Base-by-base conservation (phyloP, 345 rosid species). In the Dimocarpus longan region DNA sequence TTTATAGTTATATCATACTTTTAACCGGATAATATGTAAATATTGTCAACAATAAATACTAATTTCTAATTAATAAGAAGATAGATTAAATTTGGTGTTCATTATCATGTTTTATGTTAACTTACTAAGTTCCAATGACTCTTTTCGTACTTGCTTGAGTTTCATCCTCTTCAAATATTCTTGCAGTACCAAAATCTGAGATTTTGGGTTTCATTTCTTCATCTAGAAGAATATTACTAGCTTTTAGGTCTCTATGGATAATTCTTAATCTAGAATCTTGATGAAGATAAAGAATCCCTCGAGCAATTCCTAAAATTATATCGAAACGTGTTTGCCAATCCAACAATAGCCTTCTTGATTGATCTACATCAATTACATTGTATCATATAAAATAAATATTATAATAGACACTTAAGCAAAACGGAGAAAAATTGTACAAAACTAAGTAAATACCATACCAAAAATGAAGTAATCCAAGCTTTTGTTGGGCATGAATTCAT, bases 101-200 rank as follows among this genome's bases (percentile, higher is more conserved):
- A 57, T 1, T 19, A 3, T 3, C 12, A 7, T 19, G 22, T 19
- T 57, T 18, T 57, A 16, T 19, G 9, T 59, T 19, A 28, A 59
- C 26, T 59, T 59, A 59, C 64, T 8, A 59, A 6, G 64, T 59
- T 44, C 88, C 86, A 0, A 84, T 82, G 6, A 87, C 82, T 50
- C 76, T 64, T n/a, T 44, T 60, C 0, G 89, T 87, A 21, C 76
- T 80, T 52, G 42, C 64, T 52, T 59, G 65, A 37, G 59, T 71
- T 73, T 62, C 60, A 5, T 80, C 79, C 2, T 62, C 85, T 8
- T 64, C 64, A 54, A 83, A 87, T 46, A 85, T 81, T 40, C 79
- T 72, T 5, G 86, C 88, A 66, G 77, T 65, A 15, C 88, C 86
- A 69, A 87, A 87, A 73, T 87, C 88, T 21, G 86, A 85, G 19